A percentile compares a stretch with the other conserved stretches of the same genome.
Evolutionary conservation across 192 early-diverging fungal species (phyloP).

Genomic region (Phlyctochytrium arcticum): DNA sequence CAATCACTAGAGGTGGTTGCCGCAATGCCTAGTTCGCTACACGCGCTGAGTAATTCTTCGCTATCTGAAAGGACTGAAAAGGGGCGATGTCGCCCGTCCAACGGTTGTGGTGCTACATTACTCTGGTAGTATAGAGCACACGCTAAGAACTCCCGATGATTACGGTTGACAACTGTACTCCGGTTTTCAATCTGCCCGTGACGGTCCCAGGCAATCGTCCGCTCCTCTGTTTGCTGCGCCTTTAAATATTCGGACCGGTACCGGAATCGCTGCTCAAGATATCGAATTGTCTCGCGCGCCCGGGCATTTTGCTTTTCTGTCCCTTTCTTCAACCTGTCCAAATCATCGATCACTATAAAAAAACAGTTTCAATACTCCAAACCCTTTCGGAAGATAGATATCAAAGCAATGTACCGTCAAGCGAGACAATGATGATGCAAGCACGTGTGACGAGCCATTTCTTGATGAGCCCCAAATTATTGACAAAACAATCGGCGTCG

Average conservation of each 20-base stretch:
- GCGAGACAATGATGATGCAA: slow-evolving; percentile 27
- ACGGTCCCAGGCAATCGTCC: not conserved
- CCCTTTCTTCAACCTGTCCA: slow-evolving; percentile 43
- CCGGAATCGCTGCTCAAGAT: slow-evolving; percentile 48
- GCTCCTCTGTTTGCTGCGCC: slow-evolving; percentile 34
- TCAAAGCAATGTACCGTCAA: slow-evolving; percentile 21
- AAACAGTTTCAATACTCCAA: not conserved
- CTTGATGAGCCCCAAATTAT: slow-evolving; percentile 27
- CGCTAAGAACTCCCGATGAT: slow-evolving; percentile 8
- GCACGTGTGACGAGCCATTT: slow-evolving; percentile 24
- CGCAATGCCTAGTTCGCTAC: not conserved
- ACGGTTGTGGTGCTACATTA: not conserved
- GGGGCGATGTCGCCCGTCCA: not conserved
- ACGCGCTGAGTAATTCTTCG: slow-evolving; percentile 1
- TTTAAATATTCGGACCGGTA: slow-evolving; percentile 28
- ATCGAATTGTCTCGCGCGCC: slow-evolving; percentile 47
- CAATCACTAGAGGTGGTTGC: not conserved
- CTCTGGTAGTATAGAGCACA: slow-evolving; percentile 17
- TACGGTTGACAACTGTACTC: slow-evolving; percentile 2
- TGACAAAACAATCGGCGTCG: slow-evolving; percentile 29
- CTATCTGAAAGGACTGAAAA: slow-evolving; percentile 22
- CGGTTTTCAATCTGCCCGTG: not conserved
- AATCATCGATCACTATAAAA: slow-evolving; percentile 28
- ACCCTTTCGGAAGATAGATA: not conserved
- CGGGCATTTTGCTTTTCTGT: slow-evolving; percentile 18